Evolutionary conservation across 2,329 filamentous ascomycete genomes (phyloP).

Genomic region (Blastomyces gilchristii): DNA sequence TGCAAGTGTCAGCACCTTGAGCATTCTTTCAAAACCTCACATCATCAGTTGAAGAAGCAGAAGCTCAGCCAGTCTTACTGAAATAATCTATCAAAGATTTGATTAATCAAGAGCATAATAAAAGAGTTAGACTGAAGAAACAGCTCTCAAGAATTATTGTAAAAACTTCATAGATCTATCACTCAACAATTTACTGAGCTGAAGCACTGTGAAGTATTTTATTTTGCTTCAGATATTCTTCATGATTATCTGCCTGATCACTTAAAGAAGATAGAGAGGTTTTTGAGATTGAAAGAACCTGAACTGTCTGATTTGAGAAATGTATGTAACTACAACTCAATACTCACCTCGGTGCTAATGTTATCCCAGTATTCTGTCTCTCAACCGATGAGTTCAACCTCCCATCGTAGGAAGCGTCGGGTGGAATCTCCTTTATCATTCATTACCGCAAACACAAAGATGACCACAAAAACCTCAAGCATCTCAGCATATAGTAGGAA

Average conservation of each 20-base stretch:
- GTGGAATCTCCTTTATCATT: conserved; percentile 1
- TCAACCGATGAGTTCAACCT: conserved; percentile 17
- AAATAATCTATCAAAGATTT: conserved; percentile 19
- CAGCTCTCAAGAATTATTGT: background rate
- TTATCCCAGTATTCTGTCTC: conserved; percentile 19
- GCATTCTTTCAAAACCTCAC: background rate
- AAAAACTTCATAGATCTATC: conserved; percentile 5
- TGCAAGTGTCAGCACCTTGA: background rate
- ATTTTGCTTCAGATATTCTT: conserved; percentile 6
- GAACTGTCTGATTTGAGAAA: conserved; percentile 28
- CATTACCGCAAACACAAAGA: conserved; percentile 20
- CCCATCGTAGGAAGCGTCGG: conserved; percentile 9
- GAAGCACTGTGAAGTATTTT: conserved; percentile 1
- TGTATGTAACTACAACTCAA: conserved; percentile 18
- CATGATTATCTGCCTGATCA: conserved; percentile 3
- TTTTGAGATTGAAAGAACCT: conserved; percentile 27
- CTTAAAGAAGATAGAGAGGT: conserved; percentile 17
- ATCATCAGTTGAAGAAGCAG: background rate
- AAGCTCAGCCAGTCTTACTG: conserved; percentile 7
- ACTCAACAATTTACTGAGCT: conserved; percentile 9
- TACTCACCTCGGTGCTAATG: background rate
- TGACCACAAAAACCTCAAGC: conserved; percentile 14
- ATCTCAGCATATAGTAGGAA: conserved; percentile 23
- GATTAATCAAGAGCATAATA: conserved; percentile 15
- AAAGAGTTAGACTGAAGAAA: conserved; percentile 18